Evolutionary conservation across 495 filamentous ascomycete species (phyloP), one percentile per base, ranked within the genome.

Genomic region (Monascus purpureus): DNA sequence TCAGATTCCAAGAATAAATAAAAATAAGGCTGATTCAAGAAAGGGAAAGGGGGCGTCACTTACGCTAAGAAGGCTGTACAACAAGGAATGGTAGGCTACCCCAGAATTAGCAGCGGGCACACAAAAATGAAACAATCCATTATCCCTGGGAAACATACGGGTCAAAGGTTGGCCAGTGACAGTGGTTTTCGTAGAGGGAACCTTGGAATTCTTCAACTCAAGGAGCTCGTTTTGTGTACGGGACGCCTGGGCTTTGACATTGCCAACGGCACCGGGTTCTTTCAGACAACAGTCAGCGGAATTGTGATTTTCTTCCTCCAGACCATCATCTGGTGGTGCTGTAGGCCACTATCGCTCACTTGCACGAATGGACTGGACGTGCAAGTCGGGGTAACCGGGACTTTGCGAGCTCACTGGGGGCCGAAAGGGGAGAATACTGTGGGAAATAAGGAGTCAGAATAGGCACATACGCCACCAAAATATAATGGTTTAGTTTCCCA

Each of bases 81-180:
- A 87, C 62, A 95, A 73, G 20, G 85, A 94, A 61, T 96, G 90
- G 58, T 95, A 99, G 59, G 87, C 69, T 72, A 29, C 4, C 23
- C 32, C 18, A 32, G 17, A 8, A 30, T 53, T 33, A 50, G 46
- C 32, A 32, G 38, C 20, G 4, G 20, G 20, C 19, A 13, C 26
- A 27, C 5, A 25, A 4, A n/a, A 17, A 17, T 13, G 9, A 8
- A 25, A 11, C 9, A 31, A 28, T 33, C 12, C 4, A 13, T 33
- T 27, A 22, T 22, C 20, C 5, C 5, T 22, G 24, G 15, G 24
- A 14, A 17, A 59, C 69, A 35, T 70, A 73, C 71, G 80, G 29
- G 86, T 95, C 61, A 96, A 58, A 16, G 79, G 79, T 53, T 95
- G 87, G 43, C 84, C 85, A 47, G 76, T 92, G 41, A 73, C 75